Evolutionary conservation across 2,329 filamentous ascomycete species (phyloP), one percentile per base, ranked within the genome.

Genomic region (Exutisphaerella laricina): DNA sequence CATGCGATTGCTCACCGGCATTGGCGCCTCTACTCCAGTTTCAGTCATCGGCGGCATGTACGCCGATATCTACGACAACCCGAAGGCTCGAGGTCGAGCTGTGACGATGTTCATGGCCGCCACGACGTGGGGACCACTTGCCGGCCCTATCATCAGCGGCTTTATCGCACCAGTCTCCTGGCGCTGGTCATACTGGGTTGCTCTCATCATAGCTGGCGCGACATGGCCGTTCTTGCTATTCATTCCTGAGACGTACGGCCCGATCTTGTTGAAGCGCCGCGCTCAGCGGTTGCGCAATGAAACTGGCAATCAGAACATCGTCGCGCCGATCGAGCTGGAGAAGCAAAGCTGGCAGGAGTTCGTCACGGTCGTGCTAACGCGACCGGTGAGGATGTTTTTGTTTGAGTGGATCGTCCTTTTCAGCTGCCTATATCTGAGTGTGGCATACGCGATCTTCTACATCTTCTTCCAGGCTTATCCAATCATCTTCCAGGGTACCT

Each of bases 381-480:
- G 85, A 0, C 85, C 86, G 0, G 63, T 88, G 4, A 73, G 81
- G 18, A 90, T 90, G 85, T 69, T 87, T n/a, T 58, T 66, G 32
- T 80, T 75, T 31, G 86, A 92, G 58, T 80, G 82, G 36, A 84
- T 90, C 37, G 84, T 90, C 5, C 70, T 80, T 17, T 82, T 79
- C 36, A 78, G 76, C 1, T 89, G 88, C 62, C 70, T 88, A 8
- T 79, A 85, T 23, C 70, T 89, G 20, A 74, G 80, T 23, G 68
- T 72, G 36, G 68, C 65, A 6, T 89, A 88, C 58, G 75, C 70
- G 3, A 73, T 82, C 46, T 77, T 82, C 49, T 82, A 79, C 70
- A 85, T 89, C 66, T 87, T 80, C 58, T 87, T 90, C 55, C 79
- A 87, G 60, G 82, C 83, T 2, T 89, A 82, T 60, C 81, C 61